Evolutionary conservation across 1,139 yeast species (phyloP), one percentile per base, ranked within the genome.

Genomic region (Arxiozyma slooffiae): DNA sequence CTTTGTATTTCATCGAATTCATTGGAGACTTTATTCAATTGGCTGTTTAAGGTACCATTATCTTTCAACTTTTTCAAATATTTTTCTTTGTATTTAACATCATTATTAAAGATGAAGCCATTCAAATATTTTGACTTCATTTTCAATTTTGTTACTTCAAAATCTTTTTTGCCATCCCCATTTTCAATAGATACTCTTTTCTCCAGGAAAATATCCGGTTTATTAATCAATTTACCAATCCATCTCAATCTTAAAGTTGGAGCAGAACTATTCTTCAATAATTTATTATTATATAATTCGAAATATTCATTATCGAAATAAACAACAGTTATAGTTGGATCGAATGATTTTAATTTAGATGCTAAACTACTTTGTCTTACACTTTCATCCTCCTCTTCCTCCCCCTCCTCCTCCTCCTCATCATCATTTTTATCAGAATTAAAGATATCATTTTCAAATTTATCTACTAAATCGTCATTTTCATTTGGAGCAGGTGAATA

Each of bases 251-350:
- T 78, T 57, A 92, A 71, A 7, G 96, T 84, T 3, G 85, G 83
- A 0, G 90, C 78, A 9, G 83, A 77, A 59, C 83, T 85, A 53
- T 79, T 72, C 56, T 80, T 81, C 59, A 85, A 78, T 60, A 92
- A 74, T 69, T 88, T 88, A 62, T 84, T 79, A 69, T 89, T 88
- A 72, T 92, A 92, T 56, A 92, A 73, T 59, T 87, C 95, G 64
- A 92, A 88, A 55, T 80, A 73, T 34, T 80, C 75, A 63, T 85
- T 89, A 67, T 92, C 98, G 66, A 92, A 87, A 71, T 92, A 92
- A 55, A 92, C 72, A 30, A 94, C 82, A 42, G 95, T 85, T 60
- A 90, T 84, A 20, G 81, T 81, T 21, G 96, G 96, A 64, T 89
- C 96, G 51, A 74, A 74, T n/a, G 75, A 70, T 51, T 73, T 73